Percentiles rank a stretch among this genome's conserved stretches.
These are phyloP conservation scores for Crithidia mellificae DNA, from an alignment of 208 protist genomes.

Conservation along the genomic window DNA sequence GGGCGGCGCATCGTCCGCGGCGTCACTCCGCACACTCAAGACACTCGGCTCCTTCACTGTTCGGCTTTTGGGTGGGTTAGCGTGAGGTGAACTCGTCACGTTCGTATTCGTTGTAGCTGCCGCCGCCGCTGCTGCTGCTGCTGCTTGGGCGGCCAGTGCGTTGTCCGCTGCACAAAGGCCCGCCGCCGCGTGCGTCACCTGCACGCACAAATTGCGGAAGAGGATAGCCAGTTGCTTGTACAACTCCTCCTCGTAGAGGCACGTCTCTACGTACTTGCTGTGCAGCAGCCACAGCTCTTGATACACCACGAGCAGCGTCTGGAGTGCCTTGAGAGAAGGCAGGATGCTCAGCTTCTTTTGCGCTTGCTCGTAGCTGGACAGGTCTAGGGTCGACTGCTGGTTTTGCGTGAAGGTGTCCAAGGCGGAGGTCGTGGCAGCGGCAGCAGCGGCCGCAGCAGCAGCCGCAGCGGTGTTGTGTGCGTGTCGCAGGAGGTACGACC, in stretches of 20 bases:
- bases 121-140: background rate
- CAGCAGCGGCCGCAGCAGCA: background rate
- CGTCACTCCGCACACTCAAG: background rate
- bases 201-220: conserved; percentile 19
- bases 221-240: conserved; percentile 30
- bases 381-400: background rate
- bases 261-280: conserved; percentile 32
- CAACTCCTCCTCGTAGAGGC: conserved; percentile 26
- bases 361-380: background rate
- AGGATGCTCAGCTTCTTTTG: conserved; percentile 13
- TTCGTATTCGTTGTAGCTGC: background rate
- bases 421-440: background rate
- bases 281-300: conserved; percentile 32
- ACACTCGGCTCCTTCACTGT: background rate
- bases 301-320: conserved; percentile 9
- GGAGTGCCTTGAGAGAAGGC: conserved; percentile 4
- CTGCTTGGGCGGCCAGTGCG: background rate
- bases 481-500: conserved; percentile 13
- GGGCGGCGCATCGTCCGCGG: background rate
- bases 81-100: background rate
- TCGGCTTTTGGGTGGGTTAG: too few species aligned
- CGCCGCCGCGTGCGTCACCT: conserved; percentile 6
- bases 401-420: background rate
- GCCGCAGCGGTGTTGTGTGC: background rate
- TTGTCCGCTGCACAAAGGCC: background rate